Base-by-base conservation (phyloP, 257 asterid species). In the Solanum neorickii region DNA sequence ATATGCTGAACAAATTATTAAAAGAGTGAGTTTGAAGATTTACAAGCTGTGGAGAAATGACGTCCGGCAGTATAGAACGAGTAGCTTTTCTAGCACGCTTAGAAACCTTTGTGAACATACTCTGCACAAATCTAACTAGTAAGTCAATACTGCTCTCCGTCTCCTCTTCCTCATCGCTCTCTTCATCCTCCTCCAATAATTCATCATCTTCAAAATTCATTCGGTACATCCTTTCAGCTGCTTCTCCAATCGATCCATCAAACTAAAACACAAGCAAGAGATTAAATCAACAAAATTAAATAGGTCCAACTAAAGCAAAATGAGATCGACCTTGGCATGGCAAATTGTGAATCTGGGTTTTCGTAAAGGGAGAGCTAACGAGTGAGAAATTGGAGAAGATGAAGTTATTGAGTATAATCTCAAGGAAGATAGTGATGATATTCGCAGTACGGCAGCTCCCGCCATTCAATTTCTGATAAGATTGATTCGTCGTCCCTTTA, bases 31-130 rank as follows among this genome's bases (percentile, higher is more conserved):
- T 65, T 66, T 31, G 18, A 49, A 85, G 89, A 56, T 6, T 90
- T 88, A 88, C 92, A 85, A 90, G 92, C 84, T 90, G 92, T 78
- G 92, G 90, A 44, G 92, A 85, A 82, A 90, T 68, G 82, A 83
- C 78, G 14, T 90, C 92, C 18, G 92, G 92, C 89, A 90, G 70
- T 68, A 90, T 35, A 59, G 89, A 83, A 39, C 89, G 90, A n/a
- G 90, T 88, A 33, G 90, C 89, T 82, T 90, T 90, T 82, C 83
- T 87, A 56, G 90, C 92, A 52, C 89, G 86, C 78, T 68, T 88
- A 1, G 92, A 90, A 62, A 90, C 89, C 59, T 88, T 90, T 89
- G 59, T 90, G 87, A 90, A 90, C 86, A 90, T 90, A 75, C 88
- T 88, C 75, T 83, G 89, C 84, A 90, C 86, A 37, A 90, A 90